Base-by-base conservation (phyloP, 139 green algal genomes). In the Pseudopediastrum boryanum region DNA sequence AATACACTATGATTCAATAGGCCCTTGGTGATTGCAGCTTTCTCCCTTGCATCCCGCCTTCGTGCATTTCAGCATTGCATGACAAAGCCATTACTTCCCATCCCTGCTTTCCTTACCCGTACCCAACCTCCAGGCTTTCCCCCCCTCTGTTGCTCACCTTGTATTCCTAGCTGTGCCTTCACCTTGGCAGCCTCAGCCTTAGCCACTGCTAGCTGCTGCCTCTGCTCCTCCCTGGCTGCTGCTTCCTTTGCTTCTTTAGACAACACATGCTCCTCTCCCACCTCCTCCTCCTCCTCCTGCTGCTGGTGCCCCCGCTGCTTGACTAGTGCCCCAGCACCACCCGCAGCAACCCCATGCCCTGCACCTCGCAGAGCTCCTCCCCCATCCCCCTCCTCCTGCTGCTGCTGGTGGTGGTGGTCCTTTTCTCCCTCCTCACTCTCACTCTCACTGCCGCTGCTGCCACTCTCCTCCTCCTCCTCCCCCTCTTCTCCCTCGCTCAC, bases 81-180 rank as follows among this genome's bases (percentile, higher is more conserved):
- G n/a, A n/a, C n/a, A n/a, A n/a, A n/a, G n/a, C n/a, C n/a, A n/a
- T n/a, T n/a, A n/a, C n/a, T n/a, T n/a, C n/a, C n/a, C n/a, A n/a
- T n/a, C n/a, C n/a, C n/a, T n/a, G n/a, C n/a, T n/a, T n/a, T n/a
- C n/a, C n/a, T n/a, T n/a, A n/a, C n/a, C n/a, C n/a, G n/a, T n/a
- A n/a, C n/a, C n/a, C n/a, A n/a, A n/a, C n/a, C n/a, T n/a, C n/a
- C n/a, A n/a, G n/a, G n/a, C n/a, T n/a, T n/a, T n/a, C n/a, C n/a
- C n/a, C n/a, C n/a, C n/a, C n/a, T n/a, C n/a, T n/a, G n/a, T n/a
- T n/a, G n/a, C n/a, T n/a, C n/a, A n/a, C n/a, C n/a, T n/a, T n/a
- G n/a, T n/a, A 61, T 13, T 5, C 42, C 35, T 33, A 56, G 54
- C 42, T 78, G 71, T 25, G 71, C 71, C 27, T 78, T 78, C 8